Base-by-base conservation (phyloP, 495 filamentous ascomycete species). In the Trichoderma asperelloides region DNA sequence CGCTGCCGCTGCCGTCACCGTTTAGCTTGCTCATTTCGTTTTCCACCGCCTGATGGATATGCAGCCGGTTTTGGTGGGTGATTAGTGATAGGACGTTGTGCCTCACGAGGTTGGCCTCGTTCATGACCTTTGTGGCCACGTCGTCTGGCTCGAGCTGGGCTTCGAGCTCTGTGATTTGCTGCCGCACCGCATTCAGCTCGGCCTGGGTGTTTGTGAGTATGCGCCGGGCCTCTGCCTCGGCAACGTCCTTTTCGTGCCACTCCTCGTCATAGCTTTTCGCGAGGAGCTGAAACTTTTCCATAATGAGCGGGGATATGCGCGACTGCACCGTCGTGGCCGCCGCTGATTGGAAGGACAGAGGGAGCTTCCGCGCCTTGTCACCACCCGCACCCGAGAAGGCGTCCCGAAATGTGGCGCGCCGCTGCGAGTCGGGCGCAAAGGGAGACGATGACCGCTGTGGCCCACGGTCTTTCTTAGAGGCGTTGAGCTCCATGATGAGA, bases 401-500 rank as follows among this genome's bases (percentile, higher is more conserved):
- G 65, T 81, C 74, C 64, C 78, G 77, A 72, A 81, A 78, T 21
- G 76, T 70, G 37, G 71, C 70, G 64, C 79, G 79, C 6, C 78
- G 74, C 62, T 81, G 79, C 8, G 77, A 78, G 8, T 84, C 84
- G 6, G 85, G 84, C 6, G 80, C 86, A 69, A 87, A 89, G 2
- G 87, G 87, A 2, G 85, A 88, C 0, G 85, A 88, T 0, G 86
- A 88, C 25, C 82, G 78, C 67, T 84, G 81, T 0, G 84, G 82
- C 7, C 70, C 69, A 12, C 79, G 80, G 18, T 80, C 74, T 47
- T 77, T 79, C 55, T 77, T 82, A 27, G 79, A 75, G 0, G 77
- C 78, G 68, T 88, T 87, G 49, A 88, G 71, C 67, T 82, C 81
- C 71, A 78, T 82, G 68, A 92, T 88, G 37, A 96, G 79, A 63